Evolutionary conservation across 1,139 yeast species (phyloP), one percentile per base, ranked within the genome.

Genomic region (Scheffersomyces stambukii): DNA sequence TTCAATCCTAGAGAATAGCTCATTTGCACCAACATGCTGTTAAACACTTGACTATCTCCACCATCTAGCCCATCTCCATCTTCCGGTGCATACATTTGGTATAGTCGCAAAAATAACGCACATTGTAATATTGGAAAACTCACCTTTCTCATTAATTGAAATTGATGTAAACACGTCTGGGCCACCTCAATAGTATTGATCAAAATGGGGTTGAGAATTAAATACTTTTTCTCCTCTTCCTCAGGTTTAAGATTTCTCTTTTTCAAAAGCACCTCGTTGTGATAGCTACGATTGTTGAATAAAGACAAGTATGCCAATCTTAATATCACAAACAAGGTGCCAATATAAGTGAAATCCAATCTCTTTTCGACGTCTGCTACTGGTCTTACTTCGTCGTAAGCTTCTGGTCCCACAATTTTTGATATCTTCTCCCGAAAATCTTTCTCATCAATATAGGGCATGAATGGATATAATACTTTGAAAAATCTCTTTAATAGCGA

Each of bases 21-120:
- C 54, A 62, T 62, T 29, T 67, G 62, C 6, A 57, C 42, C 10
- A 73, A 35, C 19, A 62, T 35, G 0, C 68, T 69, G 23, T 51
- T 58, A 38, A 52, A 54, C 2, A 61, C 48, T 24, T 52, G 55
- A 0, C 70, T 55, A 38, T 67, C 74, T 1, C 64, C 64, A 6
- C 70, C 69, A 36, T 64, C 70, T 2, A 63, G 50, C 2, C 64
- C 69, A 38, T 65, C 69, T 11, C 76, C 75, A 38, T 70, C 76
- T 38, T 72, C 77, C 0, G 77, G 77, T 0, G 77, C 74, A 28
- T 45, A 54, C 12, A 52, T 48, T 20, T 65, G 64, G 37, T 74
- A 74, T 10, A 70, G 50, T 20, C 73, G 52, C 51, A 72, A 56
- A 37, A 61, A 50, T 7, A 73, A 35, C 3, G 66, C 60, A 23